Percentiles rank a stretch among this genome's conserved stretches.
phyloP scores from a whole-genome alignment of 495 filamentous ascomycete genomes.

The Penicillium maclennaniae region DNA sequence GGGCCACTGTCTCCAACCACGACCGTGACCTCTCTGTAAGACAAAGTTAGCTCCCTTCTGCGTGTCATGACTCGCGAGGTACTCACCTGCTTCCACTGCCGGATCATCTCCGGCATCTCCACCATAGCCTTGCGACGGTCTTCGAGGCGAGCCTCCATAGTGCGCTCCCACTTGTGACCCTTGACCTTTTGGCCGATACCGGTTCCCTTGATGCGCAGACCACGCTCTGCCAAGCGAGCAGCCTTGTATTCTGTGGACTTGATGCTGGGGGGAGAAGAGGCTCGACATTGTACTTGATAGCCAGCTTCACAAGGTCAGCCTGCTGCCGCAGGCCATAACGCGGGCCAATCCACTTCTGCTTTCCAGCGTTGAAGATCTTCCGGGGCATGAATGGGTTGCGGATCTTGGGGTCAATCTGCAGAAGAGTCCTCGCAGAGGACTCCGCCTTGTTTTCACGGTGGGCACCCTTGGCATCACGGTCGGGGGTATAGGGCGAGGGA shows the following conservation, averaged over 20 bases:
- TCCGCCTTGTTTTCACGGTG: slow-evolving; percentile 33
- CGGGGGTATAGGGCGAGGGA: slow-evolving; percentile 47
- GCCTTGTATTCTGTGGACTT: slow-evolving; percentile 73
- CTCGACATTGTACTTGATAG: slow-evolving; percentile 75
- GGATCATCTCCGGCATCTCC: slow-evolving; percentile 85
- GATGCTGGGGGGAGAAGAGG: slow-evolving; percentile 71
- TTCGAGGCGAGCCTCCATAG: slow-evolving; percentile 77
- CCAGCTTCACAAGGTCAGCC: slow-evolving; percentile 87
- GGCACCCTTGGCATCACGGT: slow-evolving; percentile 42
- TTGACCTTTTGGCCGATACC: slow-evolving; percentile 91
- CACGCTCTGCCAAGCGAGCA: slow-evolving; percentile 62
- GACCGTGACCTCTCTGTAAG: slow-evolving; percentile 72
- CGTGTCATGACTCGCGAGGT: background rate
- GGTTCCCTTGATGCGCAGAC: slow-evolving; percentile 80
- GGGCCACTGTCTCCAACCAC: slow-evolving; percentile 90
- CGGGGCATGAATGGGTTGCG: slow-evolving; percentile 73
- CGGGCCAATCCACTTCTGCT: slow-evolving; percentile 65
- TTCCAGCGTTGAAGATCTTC: slow-evolving; percentile 66
- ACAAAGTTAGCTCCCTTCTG: slow-evolving; percentile 21
- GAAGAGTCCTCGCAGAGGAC: slow-evolving; percentile 34
- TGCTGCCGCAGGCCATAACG: slow-evolving; percentile 79
- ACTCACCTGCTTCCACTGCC: slow-evolving; percentile 88
- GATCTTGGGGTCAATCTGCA: slow-evolving; percentile 29
- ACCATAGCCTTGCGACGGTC: slow-evolving; percentile 87
- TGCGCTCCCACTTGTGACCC: slow-evolving; percentile 90